Base-by-base conservation (phyloP, 352 stramenopile species). In the Phytophthora lateralis region DNA sequence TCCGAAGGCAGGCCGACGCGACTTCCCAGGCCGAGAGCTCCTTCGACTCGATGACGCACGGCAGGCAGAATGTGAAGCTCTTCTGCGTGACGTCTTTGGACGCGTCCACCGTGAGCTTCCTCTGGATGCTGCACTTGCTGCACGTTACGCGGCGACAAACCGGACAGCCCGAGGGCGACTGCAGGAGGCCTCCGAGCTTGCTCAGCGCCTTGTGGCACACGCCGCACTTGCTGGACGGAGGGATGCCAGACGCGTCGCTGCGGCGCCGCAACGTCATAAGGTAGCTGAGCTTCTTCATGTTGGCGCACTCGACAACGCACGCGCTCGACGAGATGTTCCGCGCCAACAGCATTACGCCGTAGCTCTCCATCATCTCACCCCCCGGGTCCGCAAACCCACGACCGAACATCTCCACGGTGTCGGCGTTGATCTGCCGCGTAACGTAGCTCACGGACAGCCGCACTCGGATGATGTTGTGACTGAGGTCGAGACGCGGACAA, bases 251-350 rank as follows among this genome's bases (percentile, higher is more conserved):
- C 41, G 56, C 34, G 35, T 76, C 54, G 53, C 44, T 64, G 15
- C 60, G 59, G 8, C 51, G 56, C 4, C 66, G 66, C 3, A 37
- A 32, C 11, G 57, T 53, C 69, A 87, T 81, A 35, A 90, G 65
- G 59, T 78, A 87, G 20, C 65, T 75, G n/a, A 90, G 61, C 42
- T 90, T 90, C 60, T 85, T 88, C 54, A 82, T 73, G 43, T 80
- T 71, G 9, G 71, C 62, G 48, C 73, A 88, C 35, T 88, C 74
- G 4, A 80, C 71, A 17, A 78, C 20, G 18, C 49, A 18, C 11
- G 66, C 63, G 39, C 50, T 61, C 0, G 55, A 62, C 29, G 71
- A 44, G 9, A 87, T 62, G 35, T 78, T 76, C 14, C 60, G 57
- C 12, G 77, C 65, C 4, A 81, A 42, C 26, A 88, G 42, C 55